These are phyloP conservation scores for Apiosordaria backusii DNA, from an alignment of 495 filamentous ascomycete genomes.

Conservation along the genomic window DNA sequence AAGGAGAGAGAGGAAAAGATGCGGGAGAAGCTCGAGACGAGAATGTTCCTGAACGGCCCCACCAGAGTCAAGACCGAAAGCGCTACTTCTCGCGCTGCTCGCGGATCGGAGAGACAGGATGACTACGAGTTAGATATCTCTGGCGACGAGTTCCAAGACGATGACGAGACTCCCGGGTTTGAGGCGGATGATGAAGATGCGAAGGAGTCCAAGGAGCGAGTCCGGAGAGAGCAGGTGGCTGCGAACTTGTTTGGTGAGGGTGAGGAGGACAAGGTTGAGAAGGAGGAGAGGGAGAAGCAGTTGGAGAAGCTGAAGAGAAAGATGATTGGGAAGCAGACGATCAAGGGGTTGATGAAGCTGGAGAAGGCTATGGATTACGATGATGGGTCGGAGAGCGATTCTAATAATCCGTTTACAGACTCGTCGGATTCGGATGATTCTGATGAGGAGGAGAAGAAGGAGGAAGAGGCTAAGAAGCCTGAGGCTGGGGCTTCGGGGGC, in stretches of 20 bases:
- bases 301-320: constrained; percentile 63
- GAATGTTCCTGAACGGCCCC: constrained; percentile 40
- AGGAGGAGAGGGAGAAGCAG: constrained; percentile 67
- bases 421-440: constrained; percentile 41
- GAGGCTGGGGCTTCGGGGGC: constrained; percentile 61
- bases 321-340: constrained; percentile 67
- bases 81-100: constrained; percentile 46
- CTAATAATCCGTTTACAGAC: constrained; percentile 60
- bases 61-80: constrained; percentile 52
- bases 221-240: constrained; percentile 81
- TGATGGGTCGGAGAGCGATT: constrained; percentile 54
- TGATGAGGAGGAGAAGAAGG: constrained; percentile 56
- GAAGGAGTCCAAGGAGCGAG: constrained; percentile 78
- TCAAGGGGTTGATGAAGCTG: constrained; percentile 74
- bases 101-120: constrained; percentile 51
- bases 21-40: constrained; percentile 48
- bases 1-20: constrained; percentile 53
- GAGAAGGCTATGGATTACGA: constrained; percentile 86
- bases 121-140: constrained; percentile 60
- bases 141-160: constrained; percentile 53
- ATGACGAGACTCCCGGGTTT: constrained; percentile 79
- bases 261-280: constrained; percentile 81
- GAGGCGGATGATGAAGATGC: constrained; percentile 83
- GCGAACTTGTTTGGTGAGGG: constrained; percentile 84
- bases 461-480: constrained; percentile 67